A percentile compares a stretch with the other conserved stretches of the same genome.
These are phyloP conservation scores for Solanum corneliomulleri DNA, from an alignment of 257 asterid species.

Conservation along the genomic window DNA sequence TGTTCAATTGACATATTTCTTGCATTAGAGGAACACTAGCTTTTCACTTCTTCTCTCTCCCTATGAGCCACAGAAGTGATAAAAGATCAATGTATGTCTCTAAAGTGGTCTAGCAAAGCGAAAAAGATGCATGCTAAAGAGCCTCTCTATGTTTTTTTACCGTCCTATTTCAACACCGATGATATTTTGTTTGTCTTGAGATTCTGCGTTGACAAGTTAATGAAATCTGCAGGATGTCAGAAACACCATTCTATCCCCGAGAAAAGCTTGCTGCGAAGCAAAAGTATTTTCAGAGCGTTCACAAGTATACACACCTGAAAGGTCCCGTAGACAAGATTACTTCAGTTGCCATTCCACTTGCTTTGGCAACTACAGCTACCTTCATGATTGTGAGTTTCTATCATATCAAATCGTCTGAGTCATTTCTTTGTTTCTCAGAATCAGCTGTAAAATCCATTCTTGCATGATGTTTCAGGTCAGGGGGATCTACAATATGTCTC, in stretches of 20 bases:
- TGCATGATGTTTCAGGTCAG: slow-evolving; percentile 31
- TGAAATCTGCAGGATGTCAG: slow-evolving; percentile 51
- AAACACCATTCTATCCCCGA: slow-evolving; percentile 66
- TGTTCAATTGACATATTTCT: background rate
- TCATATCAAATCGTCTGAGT: background rate
- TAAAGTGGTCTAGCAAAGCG: background rate
- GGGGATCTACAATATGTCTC: slow-evolving; percentile 76
- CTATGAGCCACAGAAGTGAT: background rate
- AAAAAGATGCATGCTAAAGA: background rate
- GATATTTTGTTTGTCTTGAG: background rate
- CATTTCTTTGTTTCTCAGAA: background rate
- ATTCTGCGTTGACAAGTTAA: background rate
- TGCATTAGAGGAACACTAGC: no score
- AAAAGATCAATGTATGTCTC: background rate
- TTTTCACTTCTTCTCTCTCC: background rate
- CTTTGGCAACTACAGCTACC: slow-evolving; percentile 39
- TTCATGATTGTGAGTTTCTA: slow-evolving; percentile 50
- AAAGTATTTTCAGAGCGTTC: slow-evolving; percentile 44
- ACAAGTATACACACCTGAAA: slow-evolving; percentile 52
- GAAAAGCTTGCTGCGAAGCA: slow-evolving; percentile 61
- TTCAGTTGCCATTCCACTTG: slow-evolving; percentile 62
- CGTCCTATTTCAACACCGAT: background rate
- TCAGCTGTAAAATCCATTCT: background rate
- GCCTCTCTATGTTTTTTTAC: background rate
- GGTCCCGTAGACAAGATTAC: slow-evolving; percentile 49